phyloP scores from a whole-genome alignment of 225 moss, liverwort and hornwort genomes.

The Physcomitrium patens region DNA sequence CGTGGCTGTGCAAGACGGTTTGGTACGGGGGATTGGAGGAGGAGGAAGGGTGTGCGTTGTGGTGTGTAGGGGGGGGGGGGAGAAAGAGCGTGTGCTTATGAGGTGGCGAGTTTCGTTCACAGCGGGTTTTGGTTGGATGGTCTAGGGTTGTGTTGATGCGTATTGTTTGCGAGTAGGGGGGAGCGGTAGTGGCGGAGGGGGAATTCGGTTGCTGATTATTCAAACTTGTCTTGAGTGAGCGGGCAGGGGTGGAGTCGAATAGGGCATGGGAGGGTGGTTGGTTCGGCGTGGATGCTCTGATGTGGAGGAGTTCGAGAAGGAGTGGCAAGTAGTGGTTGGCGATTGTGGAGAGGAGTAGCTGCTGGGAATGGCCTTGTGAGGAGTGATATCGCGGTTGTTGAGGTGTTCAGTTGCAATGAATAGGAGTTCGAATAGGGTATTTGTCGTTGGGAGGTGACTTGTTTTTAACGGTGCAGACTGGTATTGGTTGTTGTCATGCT shows the following conservation, averaged over 20 bases:
- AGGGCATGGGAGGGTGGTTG: conserved; percentile 18
- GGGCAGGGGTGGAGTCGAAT: neutral
- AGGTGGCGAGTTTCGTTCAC: neutral
- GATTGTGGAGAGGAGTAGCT: conserved; percentile 7
- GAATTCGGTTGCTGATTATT: neutral
- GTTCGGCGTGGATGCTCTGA: neutral
- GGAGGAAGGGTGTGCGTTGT: neutral
- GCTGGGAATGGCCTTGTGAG: conserved; percentile 3
- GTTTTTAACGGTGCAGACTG: neutral
- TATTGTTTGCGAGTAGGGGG: conserved; percentile 2
- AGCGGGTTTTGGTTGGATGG: conserved; percentile 2
- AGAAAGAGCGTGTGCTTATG: neutral
- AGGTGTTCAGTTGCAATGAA: conserved; percentile 7
- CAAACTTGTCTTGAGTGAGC: conserved; percentile 9
- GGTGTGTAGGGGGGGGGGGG: neutral
- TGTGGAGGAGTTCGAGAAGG: conserved; percentile 12
- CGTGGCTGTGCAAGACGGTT: neutral
- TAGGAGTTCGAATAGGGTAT: conserved; percentile 6
- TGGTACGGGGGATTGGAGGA: conserved; percentile 11
- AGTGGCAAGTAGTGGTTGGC: conserved; percentile 18
- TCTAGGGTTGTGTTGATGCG: neutral
- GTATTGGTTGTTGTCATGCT: conserved; percentile 16
- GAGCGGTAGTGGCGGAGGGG: neutral
- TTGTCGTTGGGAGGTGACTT: conserved; percentile 18
- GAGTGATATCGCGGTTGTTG: neutral